Percentiles rank a stretch among this genome's conserved stretches.
phyloP scores from a whole-genome alignment of 345 rosid genomes.

The Aquilaria yunnanensis region DNA sequence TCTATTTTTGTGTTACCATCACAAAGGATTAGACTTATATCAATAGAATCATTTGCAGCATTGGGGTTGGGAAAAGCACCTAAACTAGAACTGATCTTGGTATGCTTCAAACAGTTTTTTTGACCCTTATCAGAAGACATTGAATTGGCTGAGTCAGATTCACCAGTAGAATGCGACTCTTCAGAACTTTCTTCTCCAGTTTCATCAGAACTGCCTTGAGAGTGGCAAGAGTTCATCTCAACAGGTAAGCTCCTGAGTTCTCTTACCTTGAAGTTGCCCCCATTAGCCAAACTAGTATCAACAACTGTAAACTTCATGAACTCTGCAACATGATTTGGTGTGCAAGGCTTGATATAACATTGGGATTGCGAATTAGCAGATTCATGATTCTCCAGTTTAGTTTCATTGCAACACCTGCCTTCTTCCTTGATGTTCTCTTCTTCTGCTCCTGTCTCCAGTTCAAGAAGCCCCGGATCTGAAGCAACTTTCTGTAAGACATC shows the following conservation, averaged over 20 bases:
- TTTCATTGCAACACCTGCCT: constrained; percentile 3
- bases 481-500: constrained; percentile 67
- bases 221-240: constrained; percentile 18
- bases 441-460: constrained; percentile 31
- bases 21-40: constrained; percentile 10
- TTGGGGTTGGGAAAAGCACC: constrained; percentile 13
- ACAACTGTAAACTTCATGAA: constrained; percentile 42
- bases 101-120: constrained; percentile 16
- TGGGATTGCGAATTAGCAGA: constrained; percentile 26
- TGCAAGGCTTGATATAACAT: constrained; percentile 44
- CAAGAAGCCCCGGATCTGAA: constrained; percentile 58
- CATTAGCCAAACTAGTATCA: constrained; percentile 39
- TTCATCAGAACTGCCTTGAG: constrained; percentile 26
- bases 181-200: constrained; percentile 29
- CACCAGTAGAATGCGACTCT: constrained; percentile 15
- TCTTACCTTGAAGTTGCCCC: constrained; percentile 27
- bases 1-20: constrained; percentile 15
- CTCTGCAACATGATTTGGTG: constrained; percentile 13
- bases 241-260: constrained; percentile 38
- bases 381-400: constrained; percentile 21
- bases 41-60: constrained; percentile 14
- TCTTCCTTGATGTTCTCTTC: constrained; percentile 11
- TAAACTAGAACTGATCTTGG: constrained; percentile 9
- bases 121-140: constrained; percentile 16
- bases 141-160: constrained; percentile 24